A percentile compares a stretch with the other conserved stretches of the same genome.
Evolutionary conservation across 2,329 filamentous ascomycete genomes (phyloP).

Genomic region (Scedosporium aurantiacum): DNA sequence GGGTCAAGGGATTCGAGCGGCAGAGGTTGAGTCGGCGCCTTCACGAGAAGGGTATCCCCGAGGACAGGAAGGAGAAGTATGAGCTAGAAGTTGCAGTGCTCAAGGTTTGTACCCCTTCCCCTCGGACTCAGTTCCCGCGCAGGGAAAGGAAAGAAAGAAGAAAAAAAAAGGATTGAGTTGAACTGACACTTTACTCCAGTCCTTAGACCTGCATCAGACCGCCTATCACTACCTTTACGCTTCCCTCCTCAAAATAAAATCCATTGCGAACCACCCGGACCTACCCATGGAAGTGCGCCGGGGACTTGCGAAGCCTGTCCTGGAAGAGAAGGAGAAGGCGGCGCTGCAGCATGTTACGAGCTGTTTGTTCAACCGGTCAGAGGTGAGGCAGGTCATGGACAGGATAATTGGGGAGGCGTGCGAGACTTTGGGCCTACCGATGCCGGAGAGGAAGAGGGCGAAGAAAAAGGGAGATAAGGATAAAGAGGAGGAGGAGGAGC

Average conservation of each 20-base stretch:
- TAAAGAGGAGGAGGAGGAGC: constrained; percentile 21
- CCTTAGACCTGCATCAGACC: constrained; percentile 45
- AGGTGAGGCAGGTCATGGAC: constrained; percentile 37
- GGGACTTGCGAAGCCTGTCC: constrained; percentile 36
- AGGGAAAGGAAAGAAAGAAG: too few species aligned
- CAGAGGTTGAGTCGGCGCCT: constrained; percentile 59
- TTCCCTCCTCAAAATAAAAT: constrained; percentile 41
- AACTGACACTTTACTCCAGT: constrained; percentile 22
- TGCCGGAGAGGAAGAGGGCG: constrained; percentile 31
- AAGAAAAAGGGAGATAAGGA: constrained; percentile 17
- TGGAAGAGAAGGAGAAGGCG: constrained; percentile 38
- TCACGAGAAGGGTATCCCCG: constrained; percentile 31
- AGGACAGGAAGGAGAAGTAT: constrained; percentile 46
- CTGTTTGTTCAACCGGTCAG: constrained; percentile 39
- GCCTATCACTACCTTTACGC: constrained; percentile 45
- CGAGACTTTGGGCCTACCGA: constrained; percentile 32
- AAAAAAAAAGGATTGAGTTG: background rate
- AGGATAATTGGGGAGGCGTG: constrained; percentile 39
- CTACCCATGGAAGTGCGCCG: constrained; percentile 37
- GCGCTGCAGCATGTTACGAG: constrained; percentile 51
- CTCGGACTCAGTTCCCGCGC: background rate
- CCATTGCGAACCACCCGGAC: constrained; percentile 37
- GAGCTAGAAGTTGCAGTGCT: constrained; percentile 48
- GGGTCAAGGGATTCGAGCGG: constrained; percentile 64
- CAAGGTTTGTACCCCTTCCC: constrained; percentile 28